phyloP scores from a whole-genome alignment of 1,284 basidiomycete genomes.

The Gomphus sp. region DNA sequence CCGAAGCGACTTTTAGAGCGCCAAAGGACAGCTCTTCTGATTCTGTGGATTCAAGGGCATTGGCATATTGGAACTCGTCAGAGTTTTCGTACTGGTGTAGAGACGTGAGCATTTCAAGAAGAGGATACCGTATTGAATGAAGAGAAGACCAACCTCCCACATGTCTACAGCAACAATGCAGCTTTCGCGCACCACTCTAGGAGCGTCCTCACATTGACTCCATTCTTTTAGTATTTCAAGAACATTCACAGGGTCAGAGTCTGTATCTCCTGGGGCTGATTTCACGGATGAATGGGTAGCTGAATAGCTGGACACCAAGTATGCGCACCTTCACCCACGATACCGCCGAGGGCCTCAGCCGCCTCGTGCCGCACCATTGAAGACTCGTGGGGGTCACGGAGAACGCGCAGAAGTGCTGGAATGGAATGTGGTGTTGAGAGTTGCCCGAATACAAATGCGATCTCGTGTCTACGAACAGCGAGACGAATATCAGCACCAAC shows the following conservation, averaged over 20 bases:
- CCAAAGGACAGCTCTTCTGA: neutral
- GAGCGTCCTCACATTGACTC: conserved; percentile 70
- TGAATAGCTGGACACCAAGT: neutral
- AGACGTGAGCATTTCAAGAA: neutral
- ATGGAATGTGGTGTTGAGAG: conserved; percentile 86
- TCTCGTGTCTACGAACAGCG: conserved; percentile 66
- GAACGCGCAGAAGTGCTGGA: conserved; percentile 73
- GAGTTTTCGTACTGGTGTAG: conserved; percentile 76
- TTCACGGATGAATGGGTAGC: too few relatives aligned
- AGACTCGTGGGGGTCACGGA: conserved; percentile 68
- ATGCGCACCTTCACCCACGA: conserved; percentile 36
- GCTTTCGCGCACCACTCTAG: conserved; percentile 88
- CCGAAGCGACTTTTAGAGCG: neutral
- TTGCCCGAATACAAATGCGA: conserved; percentile 98
- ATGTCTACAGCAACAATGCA: conserved; percentile 97
- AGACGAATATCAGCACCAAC: neutral
- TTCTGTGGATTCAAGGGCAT: conserved; percentile 29
- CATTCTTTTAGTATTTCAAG: conserved; percentile 82
- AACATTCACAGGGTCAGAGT: conserved; percentile 64
- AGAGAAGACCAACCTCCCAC: conserved; percentile 66
- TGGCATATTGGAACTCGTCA: conserved; percentile 79
- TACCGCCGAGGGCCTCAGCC: conserved; percentile 95
- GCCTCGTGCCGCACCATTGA: conserved; percentile 99
- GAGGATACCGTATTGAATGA: neutral
- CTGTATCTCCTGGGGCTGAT: conserved; percentile 4